Percentiles rank a stretch among this genome's conserved stretches.
Conservation (phyloP, 225 moss, liverwort and hornwort species). For the Thuidium tamariscinum region DNA sequence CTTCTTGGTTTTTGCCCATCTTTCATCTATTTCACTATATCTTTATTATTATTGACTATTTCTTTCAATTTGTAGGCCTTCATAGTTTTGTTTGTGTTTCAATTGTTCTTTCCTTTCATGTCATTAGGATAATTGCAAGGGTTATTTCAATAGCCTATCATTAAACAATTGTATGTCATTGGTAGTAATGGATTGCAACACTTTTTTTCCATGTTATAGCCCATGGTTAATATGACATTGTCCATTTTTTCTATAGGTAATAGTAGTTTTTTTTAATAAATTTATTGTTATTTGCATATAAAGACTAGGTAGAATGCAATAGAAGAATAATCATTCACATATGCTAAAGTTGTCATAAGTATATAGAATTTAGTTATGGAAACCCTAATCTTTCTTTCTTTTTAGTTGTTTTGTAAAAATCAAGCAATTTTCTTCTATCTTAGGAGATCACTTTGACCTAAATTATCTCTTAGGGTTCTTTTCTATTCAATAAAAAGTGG, state of each 20-base stretch:
- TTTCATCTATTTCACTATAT: not conserved
- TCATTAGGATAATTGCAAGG: not conserved
- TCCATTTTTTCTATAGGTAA: not conserved
- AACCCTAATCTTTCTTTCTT: not conserved
- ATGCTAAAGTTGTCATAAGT: not conserved
- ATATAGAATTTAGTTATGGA: not conserved
- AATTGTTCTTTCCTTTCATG: not conserved
- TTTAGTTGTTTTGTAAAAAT: not conserved
- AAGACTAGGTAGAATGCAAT: not conserved
- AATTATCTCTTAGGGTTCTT: not conserved
- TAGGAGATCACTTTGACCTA: not conserved
- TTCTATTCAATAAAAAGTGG: not conserved
- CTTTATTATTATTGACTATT: not conserved
- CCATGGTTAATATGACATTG: accelerated
- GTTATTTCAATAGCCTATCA: not conserved
- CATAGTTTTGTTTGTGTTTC: not conserved
- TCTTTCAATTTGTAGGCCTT: not conserved
- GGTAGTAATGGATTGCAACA: not conserved
- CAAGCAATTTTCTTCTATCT: not conserved
- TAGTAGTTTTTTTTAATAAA: not conserved
- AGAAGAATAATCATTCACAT: not conserved
- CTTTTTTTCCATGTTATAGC: not conserved
- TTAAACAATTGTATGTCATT: not conserved
- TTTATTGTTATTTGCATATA: not conserved
- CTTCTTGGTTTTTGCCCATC: not conserved